Evolutionary conservation across 495 filamentous ascomycete genomes (phyloP).

Genomic region (Recurvomyces mirabilis): DNA sequence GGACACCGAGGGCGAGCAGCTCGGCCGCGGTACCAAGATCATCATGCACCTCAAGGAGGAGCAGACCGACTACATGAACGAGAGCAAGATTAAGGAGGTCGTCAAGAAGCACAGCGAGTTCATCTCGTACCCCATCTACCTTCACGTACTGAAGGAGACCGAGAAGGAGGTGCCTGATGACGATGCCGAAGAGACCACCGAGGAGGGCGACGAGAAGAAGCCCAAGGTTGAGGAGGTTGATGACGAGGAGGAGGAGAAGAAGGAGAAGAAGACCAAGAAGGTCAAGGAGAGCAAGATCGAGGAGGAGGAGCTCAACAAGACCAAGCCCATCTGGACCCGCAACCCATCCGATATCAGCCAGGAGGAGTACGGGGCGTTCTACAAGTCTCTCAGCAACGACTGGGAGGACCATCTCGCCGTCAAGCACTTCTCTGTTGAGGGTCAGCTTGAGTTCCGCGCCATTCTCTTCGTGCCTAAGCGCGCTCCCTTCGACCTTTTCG

Average conservation of each 20-base stretch:
- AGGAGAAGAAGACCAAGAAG: constrained; percentile 94
- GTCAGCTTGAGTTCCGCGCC: constrained; percentile 99
- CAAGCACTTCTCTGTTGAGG: constrained; percentile 99
- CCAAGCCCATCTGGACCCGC: constrained; percentile 99
- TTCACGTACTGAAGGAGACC: constrained; percentile 96
- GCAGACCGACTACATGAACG: constrained; percentile 95
- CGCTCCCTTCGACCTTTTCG: constrained; percentile 97
- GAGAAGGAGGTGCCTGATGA: constrained; percentile 98
- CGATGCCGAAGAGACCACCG: constrained; percentile 67
- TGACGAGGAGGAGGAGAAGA: constrained; percentile 73
- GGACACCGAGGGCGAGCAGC: constrained; percentile 79
- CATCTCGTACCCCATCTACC: constrained; percentile 99
- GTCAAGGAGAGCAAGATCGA: constrained; percentile 97
- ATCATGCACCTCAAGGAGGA: constrained; percentile 98
- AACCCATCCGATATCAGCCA: constrained; percentile 90
- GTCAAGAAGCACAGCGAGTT: constrained; percentile 99
- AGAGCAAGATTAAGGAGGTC: constrained; percentile 99
- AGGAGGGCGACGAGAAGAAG: constrained; percentile 58
- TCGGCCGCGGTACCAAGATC: constrained; percentile 94
- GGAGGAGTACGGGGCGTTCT: constrained; percentile 97
- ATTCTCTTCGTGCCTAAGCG: constrained; percentile 99
- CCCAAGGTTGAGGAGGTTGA: constrained; percentile 77
- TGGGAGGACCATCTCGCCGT: constrained; percentile 99
- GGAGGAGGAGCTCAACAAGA: constrained; percentile 99
- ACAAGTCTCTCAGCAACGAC: constrained; percentile 99